phyloP scores from a whole-genome alignment of 176 grass and related monocot genomes.

The Oryza brachyantha region DNA sequence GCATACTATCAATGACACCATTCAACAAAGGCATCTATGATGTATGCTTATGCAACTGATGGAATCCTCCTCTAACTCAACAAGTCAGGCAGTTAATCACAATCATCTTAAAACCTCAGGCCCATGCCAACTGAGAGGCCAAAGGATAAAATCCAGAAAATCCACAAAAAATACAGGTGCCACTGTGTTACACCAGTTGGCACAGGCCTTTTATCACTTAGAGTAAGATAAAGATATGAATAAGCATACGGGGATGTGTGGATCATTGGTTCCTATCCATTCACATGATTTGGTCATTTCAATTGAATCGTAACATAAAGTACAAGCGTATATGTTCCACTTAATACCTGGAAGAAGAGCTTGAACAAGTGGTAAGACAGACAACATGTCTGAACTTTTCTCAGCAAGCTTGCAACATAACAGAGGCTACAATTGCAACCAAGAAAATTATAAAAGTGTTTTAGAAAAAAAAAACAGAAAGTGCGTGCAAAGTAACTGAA shows the following conservation, averaged over 20 bases:
- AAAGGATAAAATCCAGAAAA: constrained; percentile 9
- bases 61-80: neutral
- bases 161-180: neutral
- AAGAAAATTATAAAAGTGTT: constrained; percentile 30
- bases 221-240: constrained; percentile 15
- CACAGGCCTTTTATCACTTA: constrained; percentile 7
- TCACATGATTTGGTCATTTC: constrained; percentile 12
- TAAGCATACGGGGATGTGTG: neutral
- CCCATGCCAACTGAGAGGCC: neutral
- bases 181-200: neutral
- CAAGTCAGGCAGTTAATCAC: neutral
- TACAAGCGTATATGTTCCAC: constrained; percentile 11
- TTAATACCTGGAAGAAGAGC: constrained; percentile 86
- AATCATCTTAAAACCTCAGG: neutral
- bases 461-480: constrained; percentile 8
- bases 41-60: neutral
- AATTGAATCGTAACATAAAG: constrained; percentile 18
- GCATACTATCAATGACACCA: constrained; percentile 23
- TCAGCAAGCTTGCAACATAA: constrained; percentile 78
- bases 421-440: constrained; percentile 61
- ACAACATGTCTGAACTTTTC: constrained; percentile 69
- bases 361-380: constrained; percentile 88
- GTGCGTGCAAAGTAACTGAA: constrained; percentile 1
- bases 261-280: neutral
- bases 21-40: neutral